phyloP scores from a whole-genome alignment of 768 basidiomycete species.

The Sporobolomyces phaffii region DNA sequence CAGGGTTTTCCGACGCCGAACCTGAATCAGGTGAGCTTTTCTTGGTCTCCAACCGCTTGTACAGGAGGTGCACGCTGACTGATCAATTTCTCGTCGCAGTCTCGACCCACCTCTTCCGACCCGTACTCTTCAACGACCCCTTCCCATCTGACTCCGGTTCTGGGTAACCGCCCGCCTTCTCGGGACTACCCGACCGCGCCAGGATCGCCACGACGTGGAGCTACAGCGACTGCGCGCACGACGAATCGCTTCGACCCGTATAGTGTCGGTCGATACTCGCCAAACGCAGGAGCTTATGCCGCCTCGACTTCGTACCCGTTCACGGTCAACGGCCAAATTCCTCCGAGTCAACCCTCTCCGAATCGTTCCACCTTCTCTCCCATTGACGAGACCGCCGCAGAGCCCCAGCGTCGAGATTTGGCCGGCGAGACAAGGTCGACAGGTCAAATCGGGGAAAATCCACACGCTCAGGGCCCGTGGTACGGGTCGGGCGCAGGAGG shows the following conservation, averaged over 20 bases:
- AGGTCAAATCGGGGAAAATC: background rate
- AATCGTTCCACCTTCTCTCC: background rate
- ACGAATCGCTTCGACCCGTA: slow-evolving; percentile 36
- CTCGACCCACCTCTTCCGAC: background rate
- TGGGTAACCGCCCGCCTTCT: background rate
- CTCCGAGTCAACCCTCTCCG: background rate
- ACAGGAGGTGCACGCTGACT: slow-evolving; percentile 4
- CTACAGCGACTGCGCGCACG: slow-evolving; percentile 2
- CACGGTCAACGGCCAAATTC: slow-evolving; percentile 8
- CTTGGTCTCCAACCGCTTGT: too few relatives aligned
- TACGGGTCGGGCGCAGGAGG: too few relatives aligned
- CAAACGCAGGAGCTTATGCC: background rate
- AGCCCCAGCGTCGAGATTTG: background rate
- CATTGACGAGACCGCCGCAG: background rate
- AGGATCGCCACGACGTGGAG: slow-evolving; percentile 15
- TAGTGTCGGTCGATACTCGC: slow-evolving; percentile 14
- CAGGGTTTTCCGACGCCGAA: slow-evolving; percentile 23
- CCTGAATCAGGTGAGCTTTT: background rate
- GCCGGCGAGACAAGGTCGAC: background rate
- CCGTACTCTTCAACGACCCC: background rate
- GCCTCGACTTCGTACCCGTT: slow-evolving; percentile 10
- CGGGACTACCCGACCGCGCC: slow-evolving; percentile 6
- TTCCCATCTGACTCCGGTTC: background rate
- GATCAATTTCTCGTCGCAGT: background rate
- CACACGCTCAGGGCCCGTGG: too few relatives aligned